These are phyloP conservation scores for Neoboletus brunneissimus DNA, from an alignment of 768 basidiomycete species.

Conservation along the genomic window DNA sequence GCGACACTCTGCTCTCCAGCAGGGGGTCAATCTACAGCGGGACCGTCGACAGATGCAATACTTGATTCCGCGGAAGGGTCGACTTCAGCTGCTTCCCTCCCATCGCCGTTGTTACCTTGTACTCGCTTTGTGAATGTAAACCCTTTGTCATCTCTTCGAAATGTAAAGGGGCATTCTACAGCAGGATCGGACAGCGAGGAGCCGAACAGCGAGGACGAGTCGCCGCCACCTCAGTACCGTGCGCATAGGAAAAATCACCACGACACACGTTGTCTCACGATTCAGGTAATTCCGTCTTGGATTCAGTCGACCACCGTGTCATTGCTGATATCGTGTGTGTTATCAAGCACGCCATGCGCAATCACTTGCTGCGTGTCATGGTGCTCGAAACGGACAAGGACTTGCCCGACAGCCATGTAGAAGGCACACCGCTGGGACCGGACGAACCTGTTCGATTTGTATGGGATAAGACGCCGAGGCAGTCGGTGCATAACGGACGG, in stretches of 20 bases:
- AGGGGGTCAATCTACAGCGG: constrained; percentile 11
- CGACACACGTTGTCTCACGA: constrained; percentile 62
- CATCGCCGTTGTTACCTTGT: constrained; percentile 17
- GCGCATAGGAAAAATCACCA: constrained; percentile 55
- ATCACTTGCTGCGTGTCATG: constrained; percentile 62
- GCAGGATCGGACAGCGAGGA: constrained; percentile 37
- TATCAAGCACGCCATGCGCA: constrained; percentile 65
- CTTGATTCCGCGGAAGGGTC: constrained; percentile 5
- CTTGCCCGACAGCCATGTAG: constrained; percentile 60
- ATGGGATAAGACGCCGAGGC: constrained; percentile 75
- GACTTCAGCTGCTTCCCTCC: constrained; percentile 1
- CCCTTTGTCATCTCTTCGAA: constrained; percentile 5
- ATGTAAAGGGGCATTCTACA: constrained; percentile 31
- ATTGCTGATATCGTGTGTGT: constrained; percentile 4
- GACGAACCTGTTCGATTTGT: constrained; percentile 69
- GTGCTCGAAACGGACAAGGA: constrained; percentile 50
- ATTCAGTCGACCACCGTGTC: not conserved
- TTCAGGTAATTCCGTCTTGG: constrained; percentile 47
- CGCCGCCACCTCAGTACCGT: constrained; percentile 32
- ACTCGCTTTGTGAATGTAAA: constrained; percentile 23
- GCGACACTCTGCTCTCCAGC: constrained; percentile 21
- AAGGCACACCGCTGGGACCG: constrained; percentile 45
- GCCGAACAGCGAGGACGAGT: constrained; percentile 34
- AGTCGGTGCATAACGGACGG: constrained; percentile 67
- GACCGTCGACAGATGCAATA: constrained; percentile 1